Conservation (phyloP, 179 eudicot genomes). For the Sideroxylon spinosum region DNA sequence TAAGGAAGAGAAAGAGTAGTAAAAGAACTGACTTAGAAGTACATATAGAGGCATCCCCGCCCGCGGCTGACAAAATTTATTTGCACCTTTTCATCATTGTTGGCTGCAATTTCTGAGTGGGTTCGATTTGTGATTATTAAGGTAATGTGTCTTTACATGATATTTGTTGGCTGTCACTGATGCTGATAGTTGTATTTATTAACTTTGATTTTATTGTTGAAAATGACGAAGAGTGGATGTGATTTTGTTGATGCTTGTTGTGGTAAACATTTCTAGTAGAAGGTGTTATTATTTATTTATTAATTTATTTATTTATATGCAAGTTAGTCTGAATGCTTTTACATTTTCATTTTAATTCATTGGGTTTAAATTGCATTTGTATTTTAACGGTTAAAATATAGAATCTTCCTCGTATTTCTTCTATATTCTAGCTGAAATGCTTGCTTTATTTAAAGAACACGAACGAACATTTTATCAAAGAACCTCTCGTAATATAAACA, state of each 20-base stretch:
- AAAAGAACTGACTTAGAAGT: not conserved
- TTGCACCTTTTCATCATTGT: not conserved
- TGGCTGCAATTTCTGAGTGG: not conserved
- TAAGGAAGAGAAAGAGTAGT: not conserved
- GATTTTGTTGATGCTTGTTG: not conserved
- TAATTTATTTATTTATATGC: too few species aligned
- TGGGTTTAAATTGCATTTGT: too few species aligned
- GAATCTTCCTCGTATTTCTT: too few species aligned
- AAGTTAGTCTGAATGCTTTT: too few species aligned
- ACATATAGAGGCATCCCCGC: not conserved
- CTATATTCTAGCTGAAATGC: too few species aligned
- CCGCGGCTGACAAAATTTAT: not conserved
- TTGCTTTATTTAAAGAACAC: too few species aligned
- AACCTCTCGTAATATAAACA: too few species aligned
- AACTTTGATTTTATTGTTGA: not conserved
- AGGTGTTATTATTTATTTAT: too few species aligned
- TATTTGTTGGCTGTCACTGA: not conserved
- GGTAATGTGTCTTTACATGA: not conserved
- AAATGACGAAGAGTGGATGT: not conserved
- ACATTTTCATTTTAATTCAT: too few species aligned
- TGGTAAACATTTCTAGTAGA: not conserved
- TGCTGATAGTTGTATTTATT: not conserved
- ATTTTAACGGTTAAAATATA: too few species aligned
- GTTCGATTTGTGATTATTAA: too few species aligned
- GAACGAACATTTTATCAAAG: too few species aligned